Evolutionary conservation across 2,329 filamentous ascomycete species (phyloP).

Genomic region (Pseudonectria foliicola): DNA sequence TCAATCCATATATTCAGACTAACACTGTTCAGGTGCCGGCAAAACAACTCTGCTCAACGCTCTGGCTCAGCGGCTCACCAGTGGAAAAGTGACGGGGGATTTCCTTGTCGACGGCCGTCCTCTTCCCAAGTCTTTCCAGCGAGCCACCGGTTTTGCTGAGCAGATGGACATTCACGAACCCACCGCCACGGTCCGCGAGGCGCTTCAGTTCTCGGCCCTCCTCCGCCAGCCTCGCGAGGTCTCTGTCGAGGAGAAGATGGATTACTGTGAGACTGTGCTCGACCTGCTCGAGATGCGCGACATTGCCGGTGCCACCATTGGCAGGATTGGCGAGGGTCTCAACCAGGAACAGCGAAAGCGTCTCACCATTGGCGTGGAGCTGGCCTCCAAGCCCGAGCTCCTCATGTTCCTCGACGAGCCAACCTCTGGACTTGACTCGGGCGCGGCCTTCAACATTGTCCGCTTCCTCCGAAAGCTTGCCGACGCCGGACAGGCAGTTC

Average conservation of each 20-base stretch:
- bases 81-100: slow-evolving; percentile 69
- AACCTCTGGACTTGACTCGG: slow-evolving; percentile 50
- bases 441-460: slow-evolving; percentile 54
- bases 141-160: slow-evolving; percentile 64
- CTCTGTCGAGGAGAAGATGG: slow-evolving; percentile 54
- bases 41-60: slow-evolving; percentile 72
- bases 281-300: slow-evolving; percentile 61
- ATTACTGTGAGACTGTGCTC: slow-evolving; percentile 62
- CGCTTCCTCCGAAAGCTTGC: slow-evolving; percentile 55
- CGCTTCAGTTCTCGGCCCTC: slow-evolving; percentile 57
- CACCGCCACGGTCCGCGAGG: slow-evolving; percentile 59
- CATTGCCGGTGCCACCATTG: slow-evolving; percentile 59
- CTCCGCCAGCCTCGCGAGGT: slow-evolving; percentile 55
- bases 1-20: neutral
- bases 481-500: slow-evolving; percentile 50
- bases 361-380: slow-evolving; percentile 49
- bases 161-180: slow-evolving; percentile 63
- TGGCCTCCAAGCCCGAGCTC: slow-evolving; percentile 51
- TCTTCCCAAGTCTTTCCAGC: slow-evolving; percentile 68
- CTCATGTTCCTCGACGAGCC: slow-evolving; percentile 60
- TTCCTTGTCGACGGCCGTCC: slow-evolving; percentile 72
- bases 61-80: slow-evolving; percentile 66
- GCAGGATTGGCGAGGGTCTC: slow-evolving; percentile 50
- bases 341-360: slow-evolving; percentile 53
- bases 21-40: slow-evolving; percentile 37